phyloP scores from a whole-genome alignment of 2,329 filamentous ascomycete species.

The Davidsoniella neocaledoniae region DNA sequence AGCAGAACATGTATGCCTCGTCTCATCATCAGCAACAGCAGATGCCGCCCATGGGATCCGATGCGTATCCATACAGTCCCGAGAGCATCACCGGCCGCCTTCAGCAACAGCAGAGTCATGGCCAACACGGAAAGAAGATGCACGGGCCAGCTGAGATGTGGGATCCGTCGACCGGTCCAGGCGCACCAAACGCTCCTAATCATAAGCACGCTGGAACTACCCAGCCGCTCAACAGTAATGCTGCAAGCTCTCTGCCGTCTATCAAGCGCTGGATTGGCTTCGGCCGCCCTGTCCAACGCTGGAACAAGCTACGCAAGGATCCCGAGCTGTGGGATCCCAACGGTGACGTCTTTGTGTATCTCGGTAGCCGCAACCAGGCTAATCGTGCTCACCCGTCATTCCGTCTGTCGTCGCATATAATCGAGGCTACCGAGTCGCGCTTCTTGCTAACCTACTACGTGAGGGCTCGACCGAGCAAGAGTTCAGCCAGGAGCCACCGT shows the following conservation, averaged over 20 bases:
- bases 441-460: constrained; percentile 36
- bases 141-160: too few relatives aligned
- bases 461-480: constrained; percentile 36
- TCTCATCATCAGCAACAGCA: constrained; percentile 9
- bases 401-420: constrained; percentile 39
- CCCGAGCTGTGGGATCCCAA: constrained; percentile 44
- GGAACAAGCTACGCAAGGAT: constrained; percentile 42
- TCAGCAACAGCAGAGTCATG: neutral
- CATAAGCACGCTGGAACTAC: neutral
- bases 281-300: constrained; percentile 28
- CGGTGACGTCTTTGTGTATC: constrained; percentile 42
- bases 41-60: neutral
- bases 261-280: constrained; percentile 38
- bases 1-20: constrained; percentile 5
- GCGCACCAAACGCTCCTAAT: too few relatives aligned
- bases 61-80: constrained; percentile 10
- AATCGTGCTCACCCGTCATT: constrained; percentile 35
- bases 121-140: neutral
- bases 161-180: too few relatives aligned
- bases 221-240: constrained; percentile 8
- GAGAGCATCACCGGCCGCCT: constrained; percentile 5
- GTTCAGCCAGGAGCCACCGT: constrained; percentile 26
- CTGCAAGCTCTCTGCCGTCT: constrained; percentile 17
- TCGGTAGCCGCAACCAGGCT: constrained; percentile 29
- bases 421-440: constrained; percentile 39